Evolutionary conservation across 768 basidiomycete species (phyloP).

Genomic region (Tulasnella sp.): DNA sequence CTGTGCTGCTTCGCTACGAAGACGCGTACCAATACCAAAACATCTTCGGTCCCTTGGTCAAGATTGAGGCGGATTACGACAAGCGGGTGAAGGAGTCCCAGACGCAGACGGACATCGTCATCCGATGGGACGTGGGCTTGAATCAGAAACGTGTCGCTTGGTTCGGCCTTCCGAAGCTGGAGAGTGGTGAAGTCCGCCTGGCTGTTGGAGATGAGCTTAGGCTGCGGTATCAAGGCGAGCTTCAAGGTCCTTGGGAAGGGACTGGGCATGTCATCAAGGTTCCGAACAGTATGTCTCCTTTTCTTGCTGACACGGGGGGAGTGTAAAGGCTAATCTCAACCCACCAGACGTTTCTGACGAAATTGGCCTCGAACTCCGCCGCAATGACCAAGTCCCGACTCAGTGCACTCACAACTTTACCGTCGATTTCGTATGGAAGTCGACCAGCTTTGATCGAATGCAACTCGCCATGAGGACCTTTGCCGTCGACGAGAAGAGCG

Average conservation of each 20-base stretch:
- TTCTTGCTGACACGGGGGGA: too few species aligned
- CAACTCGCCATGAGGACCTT: slow-evolving; percentile 99
- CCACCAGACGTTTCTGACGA: slow-evolving; percentile 90
- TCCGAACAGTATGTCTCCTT: slow-evolving; percentile 76
- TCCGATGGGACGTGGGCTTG: slow-evolving; percentile 95
- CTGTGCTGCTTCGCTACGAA: slow-evolving; percentile 73
- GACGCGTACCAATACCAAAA: slow-evolving; percentile 99
- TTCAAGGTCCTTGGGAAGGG: slow-evolving; percentile 41
- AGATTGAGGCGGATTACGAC: slow-evolving; percentile 99
- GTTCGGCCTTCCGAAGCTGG: slow-evolving; percentile 93
- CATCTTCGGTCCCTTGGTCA: slow-evolving; percentile 97
- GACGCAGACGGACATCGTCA: slow-evolving; percentile 93
- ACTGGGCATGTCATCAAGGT: slow-evolving; percentile 99
- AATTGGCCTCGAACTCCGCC: slow-evolving; percentile 86
- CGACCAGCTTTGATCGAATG: slow-evolving; percentile 99
- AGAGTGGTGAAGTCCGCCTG: slow-evolving; percentile 94
- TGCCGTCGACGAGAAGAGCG: slow-evolving; percentile 98
- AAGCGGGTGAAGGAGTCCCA: slow-evolving; percentile 97
- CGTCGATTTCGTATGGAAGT: slow-evolving; percentile 99
- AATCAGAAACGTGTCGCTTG: slow-evolving; percentile 99
- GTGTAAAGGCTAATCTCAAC: too few species aligned
- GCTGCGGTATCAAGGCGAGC: slow-evolving; percentile 83
- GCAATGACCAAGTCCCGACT: slow-evolving; percentile 87
- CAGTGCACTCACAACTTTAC: slow-evolving; percentile 93
- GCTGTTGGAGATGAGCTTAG: slow-evolving; percentile 96